Percentiles rank a stretch among this genome's conserved stretches.
These are phyloP conservation scores for Trametes hirsuta DNA, from an alignment of 1,284 basidiomycete species.

Conservation along the genomic window DNA sequence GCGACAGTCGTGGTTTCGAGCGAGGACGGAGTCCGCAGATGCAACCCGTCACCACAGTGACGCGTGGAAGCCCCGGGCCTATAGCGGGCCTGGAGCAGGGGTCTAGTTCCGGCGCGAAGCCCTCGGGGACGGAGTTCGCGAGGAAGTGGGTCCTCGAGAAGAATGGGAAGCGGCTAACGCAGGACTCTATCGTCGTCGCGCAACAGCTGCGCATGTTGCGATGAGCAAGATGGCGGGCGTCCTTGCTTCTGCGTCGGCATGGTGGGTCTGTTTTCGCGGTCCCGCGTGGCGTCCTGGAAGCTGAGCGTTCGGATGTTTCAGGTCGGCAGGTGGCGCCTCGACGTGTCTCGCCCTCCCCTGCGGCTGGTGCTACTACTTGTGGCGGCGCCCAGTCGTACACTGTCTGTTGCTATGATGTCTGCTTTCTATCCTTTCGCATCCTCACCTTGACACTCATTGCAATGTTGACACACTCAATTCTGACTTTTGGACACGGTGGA, in stretches of 20 bases:
- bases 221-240: slow-evolving; percentile 7
- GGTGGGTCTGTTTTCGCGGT: neutral
- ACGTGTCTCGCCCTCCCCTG: neutral
- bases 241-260: neutral
- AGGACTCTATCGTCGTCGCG: slow-evolving; percentile 19
- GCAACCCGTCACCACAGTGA: neutral
- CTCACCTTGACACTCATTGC: no score
- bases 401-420: neutral
- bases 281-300: neutral
- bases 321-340: neutral
- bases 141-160: slow-evolving; percentile 27
- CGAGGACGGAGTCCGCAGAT: slow-evolving; percentile 8
- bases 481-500: no score
- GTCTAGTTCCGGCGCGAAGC: slow-evolving; percentile 3
- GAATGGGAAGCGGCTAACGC: slow-evolving; percentile 25
- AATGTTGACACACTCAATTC: no score
- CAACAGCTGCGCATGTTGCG: slow-evolving; percentile 25
- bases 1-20: slow-evolving; percentile 3
- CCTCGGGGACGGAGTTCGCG: slow-evolving; percentile 2
- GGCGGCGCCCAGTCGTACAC: neutral
- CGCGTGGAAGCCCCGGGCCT: neutral
- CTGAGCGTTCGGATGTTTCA: neutral
- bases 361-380: neutral
- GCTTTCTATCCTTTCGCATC: neutral
- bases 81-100: neutral